Conservation (phyloP, 75 land plant genomes). For the Adiantum capillusveneris region DNA sequence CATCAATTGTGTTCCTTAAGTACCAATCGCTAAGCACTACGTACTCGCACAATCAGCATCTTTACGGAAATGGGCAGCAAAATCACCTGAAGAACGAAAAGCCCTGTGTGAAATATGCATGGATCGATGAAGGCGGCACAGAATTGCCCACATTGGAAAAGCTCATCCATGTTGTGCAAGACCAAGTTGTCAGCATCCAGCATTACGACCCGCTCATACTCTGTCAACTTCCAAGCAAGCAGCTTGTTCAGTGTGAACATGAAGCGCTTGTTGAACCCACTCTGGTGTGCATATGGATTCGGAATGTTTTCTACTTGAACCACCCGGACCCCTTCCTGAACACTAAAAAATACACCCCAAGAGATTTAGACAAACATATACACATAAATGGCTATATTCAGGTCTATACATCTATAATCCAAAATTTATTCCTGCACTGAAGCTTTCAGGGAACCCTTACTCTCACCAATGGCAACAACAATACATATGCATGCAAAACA, state of each 20-base stretch:
- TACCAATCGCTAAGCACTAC: too few relatives aligned
- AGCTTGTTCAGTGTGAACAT: constrained; percentile 38
- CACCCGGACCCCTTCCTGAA: constrained; percentile 26
- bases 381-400: too few relatives aligned
- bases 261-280: constrained; percentile 22
- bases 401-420: too few relatives aligned
- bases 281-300: constrained; percentile 18
- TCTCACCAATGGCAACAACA: too few relatives aligned
- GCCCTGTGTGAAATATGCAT: constrained; percentile 47
- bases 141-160: constrained; percentile 47
- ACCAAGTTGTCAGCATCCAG: constrained; percentile 43
- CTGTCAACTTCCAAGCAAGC: constrained; percentile 39
- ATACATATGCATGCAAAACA: too few relatives aligned
- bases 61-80: too few relatives aligned
- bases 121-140: constrained; percentile 53
- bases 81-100: constrained; percentile 37
- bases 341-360: constrained; percentile 5
- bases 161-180: constrained; percentile 37
- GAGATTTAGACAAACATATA: too few relatives aligned
- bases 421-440: too few relatives aligned
- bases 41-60: too few relatives aligned
- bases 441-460: too few relatives aligned
- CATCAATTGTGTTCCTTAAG: too few relatives aligned
- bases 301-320: constrained; percentile 22
- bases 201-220: constrained; percentile 47